Evolutionary conservation across 768 basidiomycete species (phyloP).

Genomic region (Lyophyllum shimeji): DNA sequence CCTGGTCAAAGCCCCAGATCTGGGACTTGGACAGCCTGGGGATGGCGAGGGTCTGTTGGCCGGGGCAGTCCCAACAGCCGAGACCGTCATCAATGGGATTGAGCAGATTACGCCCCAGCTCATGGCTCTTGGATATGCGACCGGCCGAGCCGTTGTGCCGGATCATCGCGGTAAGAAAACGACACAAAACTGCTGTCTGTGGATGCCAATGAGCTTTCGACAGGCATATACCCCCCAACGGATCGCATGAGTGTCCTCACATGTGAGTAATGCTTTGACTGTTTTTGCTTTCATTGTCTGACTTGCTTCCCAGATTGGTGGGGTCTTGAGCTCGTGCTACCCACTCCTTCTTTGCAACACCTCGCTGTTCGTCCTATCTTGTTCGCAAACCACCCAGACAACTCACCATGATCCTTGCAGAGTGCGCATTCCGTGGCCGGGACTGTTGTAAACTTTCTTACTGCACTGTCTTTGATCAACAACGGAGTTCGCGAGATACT

Average conservation of each 20-base stretch:
- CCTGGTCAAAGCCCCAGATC: slow-evolving; percentile 57
- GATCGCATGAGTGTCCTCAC: slow-evolving; percentile 80
- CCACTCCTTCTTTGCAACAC: slow-evolving; percentile 63
- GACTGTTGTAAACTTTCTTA: slow-evolving; percentile 70
- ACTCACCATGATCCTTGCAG: slow-evolving; percentile 29
- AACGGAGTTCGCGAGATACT: slow-evolving; percentile 81
- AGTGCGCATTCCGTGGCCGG: slow-evolving; percentile 58
- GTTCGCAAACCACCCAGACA: not conserved
- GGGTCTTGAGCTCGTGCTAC: slow-evolving; percentile 80
- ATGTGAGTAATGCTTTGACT: slow-evolving; percentile 46
- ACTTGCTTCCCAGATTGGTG: slow-evolving; percentile 70
- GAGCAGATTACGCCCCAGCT: slow-evolving; percentile 74
- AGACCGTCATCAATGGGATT: slow-evolving; percentile 67
- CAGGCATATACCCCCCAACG: slow-evolving; percentile 66
- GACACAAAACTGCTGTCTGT: not conserved
- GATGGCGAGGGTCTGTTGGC: slow-evolving; percentile 65
- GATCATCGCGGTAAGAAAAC: slow-evolving; percentile 56
- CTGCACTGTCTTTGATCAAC: slow-evolving; percentile 66
- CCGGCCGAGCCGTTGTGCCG: slow-evolving; percentile 60
- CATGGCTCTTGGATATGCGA: slow-evolving; percentile 76
- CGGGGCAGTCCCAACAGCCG: slow-evolving; percentile 75
- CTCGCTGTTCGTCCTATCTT: slow-evolving; percentile 40
- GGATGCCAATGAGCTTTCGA: not conserved
- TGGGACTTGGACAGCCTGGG: slow-evolving; percentile 78
- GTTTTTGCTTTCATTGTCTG: not conserved